These are phyloP conservation scores for Hordeum pubiflorum DNA, from an alignment of 202 grass and related monocot species.

Conservation along the genomic window DNA sequence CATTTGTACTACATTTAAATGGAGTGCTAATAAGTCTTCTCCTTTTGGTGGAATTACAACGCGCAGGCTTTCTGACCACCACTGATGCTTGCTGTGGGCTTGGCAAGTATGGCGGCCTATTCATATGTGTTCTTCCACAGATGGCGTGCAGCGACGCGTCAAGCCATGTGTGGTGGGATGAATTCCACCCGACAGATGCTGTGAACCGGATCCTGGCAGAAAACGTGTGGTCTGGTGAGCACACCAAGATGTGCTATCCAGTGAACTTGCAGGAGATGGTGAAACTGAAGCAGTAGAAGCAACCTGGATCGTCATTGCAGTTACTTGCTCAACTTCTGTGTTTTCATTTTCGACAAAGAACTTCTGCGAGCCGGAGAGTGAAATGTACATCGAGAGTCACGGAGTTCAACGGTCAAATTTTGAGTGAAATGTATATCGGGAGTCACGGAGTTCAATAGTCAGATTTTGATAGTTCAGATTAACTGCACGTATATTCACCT, in stretches of 20 bases:
- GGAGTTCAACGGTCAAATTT: neutral
- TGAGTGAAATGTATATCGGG: neutral
- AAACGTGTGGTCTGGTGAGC: constrained; percentile 62
- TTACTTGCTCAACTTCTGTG: constrained; percentile 1
- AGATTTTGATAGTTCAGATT: neutral
- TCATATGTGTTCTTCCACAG: constrained; percentile 78
- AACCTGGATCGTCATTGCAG: constrained; percentile 10
- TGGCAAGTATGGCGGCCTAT: constrained; percentile 66
- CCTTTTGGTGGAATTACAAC: neutral
- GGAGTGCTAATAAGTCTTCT: neutral
- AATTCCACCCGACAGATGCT: constrained; percentile 74
- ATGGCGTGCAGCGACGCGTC: constrained; percentile 74
- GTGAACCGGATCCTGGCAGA: constrained; percentile 72
- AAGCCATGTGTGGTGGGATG: constrained; percentile 77
- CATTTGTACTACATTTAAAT: neutral
- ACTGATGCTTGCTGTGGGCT: constrained; percentile 73
- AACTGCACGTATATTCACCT: neutral
- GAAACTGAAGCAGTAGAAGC: constrained; percentile 33
- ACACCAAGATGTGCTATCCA: constrained; percentile 67
- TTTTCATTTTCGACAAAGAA: neutral
- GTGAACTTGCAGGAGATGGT: constrained; percentile 55
- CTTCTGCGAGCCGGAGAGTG: neutral
- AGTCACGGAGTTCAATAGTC: neutral
- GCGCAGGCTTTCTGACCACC: constrained; percentile 55
- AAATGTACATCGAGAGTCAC: constrained; percentile 10